Base-by-base conservation (phyloP, 768 basidiomycete genomes). In the Leccinum longicurvipes region DNA sequence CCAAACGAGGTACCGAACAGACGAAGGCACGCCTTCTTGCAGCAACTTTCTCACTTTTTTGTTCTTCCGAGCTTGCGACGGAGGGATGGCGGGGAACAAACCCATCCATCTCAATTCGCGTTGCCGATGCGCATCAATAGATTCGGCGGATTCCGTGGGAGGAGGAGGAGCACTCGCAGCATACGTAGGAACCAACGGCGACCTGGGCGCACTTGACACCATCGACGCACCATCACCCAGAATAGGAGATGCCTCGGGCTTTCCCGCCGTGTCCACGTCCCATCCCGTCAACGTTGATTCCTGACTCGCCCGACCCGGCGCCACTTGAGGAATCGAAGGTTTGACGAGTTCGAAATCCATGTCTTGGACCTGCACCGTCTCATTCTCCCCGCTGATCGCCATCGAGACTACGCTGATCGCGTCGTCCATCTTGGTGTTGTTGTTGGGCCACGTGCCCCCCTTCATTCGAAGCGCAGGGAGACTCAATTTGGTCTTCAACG, bases 1-100 rank as follows among this genome's bases (percentile, higher is more conserved):
- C 92, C 92, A 94, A 3, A 93, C 91, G 15, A 86, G 80, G 60
- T 91, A 93, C 10, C 92, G 79, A 24, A 94, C 89, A 11, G 86
- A 89, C 10, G 87, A 84, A 0, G 92, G 92, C 1, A 94, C 87
- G 34, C 84, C 84, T n/a, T 91, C 89, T 44, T 85, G 72, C 27
- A 93, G 62, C 7, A 94, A 71, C 63, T 85, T 87, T 60, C 82
- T 79, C 11, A 91, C 77, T 65, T 93, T 93, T 72, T 92, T 92
- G 67, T 74, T 87, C 76, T 89, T 93, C 49, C 83, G 78, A 2
- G 87, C 81, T 60, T 87, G 83, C 3, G 83, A 71, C 0, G 90
- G 73, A 1, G 82, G 76, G 0, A 80, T 76, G 0, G 81, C 67
- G 0, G 82, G 75, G 66, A 92, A 78, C 8, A 83, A 63, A 0